Evolutionary conservation across 257 asterid genomes (phyloP).

Genomic region (Cynanchum wilfordii): DNA sequence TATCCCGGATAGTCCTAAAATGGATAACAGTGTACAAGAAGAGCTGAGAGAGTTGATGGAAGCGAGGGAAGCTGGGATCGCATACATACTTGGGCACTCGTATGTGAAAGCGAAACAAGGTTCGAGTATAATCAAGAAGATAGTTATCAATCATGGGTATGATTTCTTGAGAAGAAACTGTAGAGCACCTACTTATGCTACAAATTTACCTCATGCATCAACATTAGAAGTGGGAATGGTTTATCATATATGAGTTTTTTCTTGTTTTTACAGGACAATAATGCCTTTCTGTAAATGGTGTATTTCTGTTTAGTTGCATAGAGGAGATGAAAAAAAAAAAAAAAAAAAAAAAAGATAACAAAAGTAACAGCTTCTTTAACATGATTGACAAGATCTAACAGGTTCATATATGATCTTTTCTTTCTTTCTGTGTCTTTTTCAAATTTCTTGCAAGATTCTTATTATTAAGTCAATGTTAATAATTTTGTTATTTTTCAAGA

Average conservation of each 20-base stretch:
- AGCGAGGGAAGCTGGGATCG: constrained; percentile 83
- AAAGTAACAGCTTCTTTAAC: constrained; percentile 1
- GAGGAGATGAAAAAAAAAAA: not conserved
- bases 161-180: constrained; percentile 85
- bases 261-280: not conserved
- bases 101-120: constrained; percentile 81
- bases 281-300: constrained; percentile 11
- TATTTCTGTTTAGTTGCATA: constrained; percentile 14
- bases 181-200: constrained; percentile 59
- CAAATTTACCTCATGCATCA: constrained; percentile 76
- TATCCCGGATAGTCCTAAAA: constrained; percentile 58
- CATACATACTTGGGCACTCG: constrained; percentile 79
- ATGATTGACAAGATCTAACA: not conserved
- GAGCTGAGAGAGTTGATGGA: constrained; percentile 75
- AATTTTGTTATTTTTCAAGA: too few species aligned
- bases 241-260: constrained; percentile 50
- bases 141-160: constrained; percentile 70
- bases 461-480: too few species aligned
- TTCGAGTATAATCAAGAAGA: constrained; percentile 60
- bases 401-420: not conserved
- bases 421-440: not conserved
- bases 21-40: constrained; percentile 38
- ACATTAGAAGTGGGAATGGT: constrained; percentile 95
- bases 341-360: too few species aligned
- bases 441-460: not conserved